phyloP scores from a whole-genome alignment of 1,284 basidiomycete species.

The Cutaneotrichosporon arboriforme region DNA sequence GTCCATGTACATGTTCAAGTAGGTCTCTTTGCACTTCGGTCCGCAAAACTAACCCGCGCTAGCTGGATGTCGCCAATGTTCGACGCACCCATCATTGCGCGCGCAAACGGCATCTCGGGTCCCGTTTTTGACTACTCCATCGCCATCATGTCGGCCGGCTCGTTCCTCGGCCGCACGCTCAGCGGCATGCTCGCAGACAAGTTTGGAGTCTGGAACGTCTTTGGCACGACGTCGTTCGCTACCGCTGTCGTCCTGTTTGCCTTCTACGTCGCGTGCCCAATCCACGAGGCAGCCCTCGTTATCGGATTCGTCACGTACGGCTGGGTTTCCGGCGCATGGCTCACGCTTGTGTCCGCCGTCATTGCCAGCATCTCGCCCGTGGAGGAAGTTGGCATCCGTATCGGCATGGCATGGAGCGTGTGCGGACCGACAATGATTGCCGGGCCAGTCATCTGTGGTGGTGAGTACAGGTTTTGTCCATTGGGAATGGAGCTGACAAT shows the following conservation, averaged over 20 bases:
- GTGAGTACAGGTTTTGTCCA: too few relatives aligned
- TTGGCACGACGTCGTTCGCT: constrained; percentile 25
- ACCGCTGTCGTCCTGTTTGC: constrained; percentile 31
- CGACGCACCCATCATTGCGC: constrained; percentile 29
- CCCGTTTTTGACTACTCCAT: constrained; percentile 33
- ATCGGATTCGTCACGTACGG: constrained; percentile 39
- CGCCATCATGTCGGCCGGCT: constrained; percentile 39
- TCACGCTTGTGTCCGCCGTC: constrained; percentile 38
- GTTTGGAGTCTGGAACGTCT: constrained; percentile 41
- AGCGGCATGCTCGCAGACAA: constrained; percentile 38
- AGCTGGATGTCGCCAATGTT: constrained; percentile 35
- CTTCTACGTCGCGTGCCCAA: constrained; percentile 27
- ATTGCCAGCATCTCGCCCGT: constrained; percentile 38
- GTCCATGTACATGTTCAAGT: constrained; percentile 19
- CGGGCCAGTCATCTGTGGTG: constrained; percentile 37
- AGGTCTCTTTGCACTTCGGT: neutral
- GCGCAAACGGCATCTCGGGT: constrained; percentile 24
- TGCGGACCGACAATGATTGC: constrained; percentile 30
- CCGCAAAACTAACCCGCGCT: constrained; percentile 1
- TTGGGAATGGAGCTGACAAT: too few relatives aligned
- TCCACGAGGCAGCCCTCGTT: constrained; percentile 27
- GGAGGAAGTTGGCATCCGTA: constrained; percentile 40
- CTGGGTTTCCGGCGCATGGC: constrained; percentile 35
- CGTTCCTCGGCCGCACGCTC: constrained; percentile 34
- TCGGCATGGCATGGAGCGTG: constrained; percentile 43